phyloP scores from a whole-genome alignment of 2,329 filamentous ascomycete genomes.

The Rosellinia necatrix region DNA sequence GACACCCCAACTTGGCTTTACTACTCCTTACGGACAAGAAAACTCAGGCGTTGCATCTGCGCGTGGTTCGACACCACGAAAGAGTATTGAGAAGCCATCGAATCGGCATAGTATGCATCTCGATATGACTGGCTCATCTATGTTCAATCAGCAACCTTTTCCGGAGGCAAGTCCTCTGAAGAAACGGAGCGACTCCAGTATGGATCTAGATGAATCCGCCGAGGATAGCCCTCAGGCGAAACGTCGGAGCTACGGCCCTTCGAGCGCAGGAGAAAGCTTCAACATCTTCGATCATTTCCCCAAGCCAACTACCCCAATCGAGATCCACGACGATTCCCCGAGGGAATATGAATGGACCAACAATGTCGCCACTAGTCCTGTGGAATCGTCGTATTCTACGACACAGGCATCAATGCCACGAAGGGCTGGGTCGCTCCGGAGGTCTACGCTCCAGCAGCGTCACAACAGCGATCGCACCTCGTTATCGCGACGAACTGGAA shows the following conservation, averaged over 20 bases:
- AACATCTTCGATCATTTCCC: conserved; percentile 73
- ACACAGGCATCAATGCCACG: conserved; percentile 64
- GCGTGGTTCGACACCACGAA: conserved; percentile 49
- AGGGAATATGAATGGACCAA: conserved; percentile 60
- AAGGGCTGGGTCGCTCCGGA: conserved; percentile 77
- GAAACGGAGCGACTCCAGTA: conserved; percentile 86
- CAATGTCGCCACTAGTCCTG: conserved; percentile 37
- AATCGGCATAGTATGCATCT: conserved; percentile 60
- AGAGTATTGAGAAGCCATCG: conserved; percentile 52
- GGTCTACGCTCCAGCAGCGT: conserved; percentile 86
- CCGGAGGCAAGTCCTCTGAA: conserved; percentile 80
- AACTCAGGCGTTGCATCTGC: conserved; percentile 44
- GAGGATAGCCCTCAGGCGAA: conserved; percentile 88
- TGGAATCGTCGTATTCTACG: conserved; percentile 51
- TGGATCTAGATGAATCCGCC: conserved; percentile 80
- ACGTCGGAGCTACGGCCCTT: conserved; percentile 80
- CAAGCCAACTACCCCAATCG: conserved; percentile 49
- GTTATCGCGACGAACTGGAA: conserved; percentile 63
- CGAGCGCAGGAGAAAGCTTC: conserved; percentile 65
- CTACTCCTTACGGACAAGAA: conserved; percentile 49
- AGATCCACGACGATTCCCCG: conserved; percentile 55
- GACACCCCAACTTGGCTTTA: conserved; percentile 49
- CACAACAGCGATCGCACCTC: conserved; percentile 67
- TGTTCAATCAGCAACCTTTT: conserved; percentile 56
- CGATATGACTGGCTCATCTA: conserved; percentile 59